Conservation (phyloP, 768 basidiomycete species). For the Boletus rex-veris region DNA sequence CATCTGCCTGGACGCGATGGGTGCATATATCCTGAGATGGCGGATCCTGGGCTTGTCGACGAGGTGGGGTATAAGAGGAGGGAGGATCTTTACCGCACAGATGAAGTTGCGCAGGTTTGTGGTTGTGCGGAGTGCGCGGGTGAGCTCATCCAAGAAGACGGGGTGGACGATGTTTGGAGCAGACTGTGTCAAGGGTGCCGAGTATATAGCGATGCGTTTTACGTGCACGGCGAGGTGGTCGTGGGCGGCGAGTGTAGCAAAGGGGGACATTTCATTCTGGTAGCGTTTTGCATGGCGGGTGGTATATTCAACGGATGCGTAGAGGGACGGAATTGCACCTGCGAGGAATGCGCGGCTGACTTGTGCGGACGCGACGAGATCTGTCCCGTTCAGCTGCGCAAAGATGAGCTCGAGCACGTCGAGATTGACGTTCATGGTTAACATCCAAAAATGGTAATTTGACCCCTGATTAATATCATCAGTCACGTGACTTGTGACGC, state of each 20-base stretch:
- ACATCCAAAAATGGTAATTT: background rate
- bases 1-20: constrained; percentile 52
- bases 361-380: constrained; percentile 58
- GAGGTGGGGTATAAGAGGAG: constrained; percentile 48
- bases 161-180: constrained; percentile 33
- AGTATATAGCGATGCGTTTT: constrained; percentile 53
- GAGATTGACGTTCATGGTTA: constrained; percentile 60
- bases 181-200: constrained; percentile 41
- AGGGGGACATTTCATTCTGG: constrained; percentile 51
- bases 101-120: constrained; percentile 55
- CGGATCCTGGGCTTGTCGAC: constrained; percentile 42
- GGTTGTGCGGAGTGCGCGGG: constrained; percentile 45
- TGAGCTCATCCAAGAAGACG: constrained; percentile 51
- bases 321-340: constrained; percentile 61
- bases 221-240: constrained; percentile 56
- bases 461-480: constrained; percentile 3
- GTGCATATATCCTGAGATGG: constrained; percentile 47
- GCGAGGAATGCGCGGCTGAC: constrained; percentile 65
- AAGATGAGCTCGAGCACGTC: constrained; percentile 75
- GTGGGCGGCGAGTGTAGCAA: constrained; percentile 52
- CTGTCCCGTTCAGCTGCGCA: constrained; percentile 44
- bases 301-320: constrained; percentile 54
- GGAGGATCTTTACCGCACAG: constrained; percentile 46
- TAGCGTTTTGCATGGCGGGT: constrained; percentile 54
- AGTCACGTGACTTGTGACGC: constrained; percentile 19